Conservation (phyloP, 768 basidiomycete species). For the Cubamyces sp. region DNA sequence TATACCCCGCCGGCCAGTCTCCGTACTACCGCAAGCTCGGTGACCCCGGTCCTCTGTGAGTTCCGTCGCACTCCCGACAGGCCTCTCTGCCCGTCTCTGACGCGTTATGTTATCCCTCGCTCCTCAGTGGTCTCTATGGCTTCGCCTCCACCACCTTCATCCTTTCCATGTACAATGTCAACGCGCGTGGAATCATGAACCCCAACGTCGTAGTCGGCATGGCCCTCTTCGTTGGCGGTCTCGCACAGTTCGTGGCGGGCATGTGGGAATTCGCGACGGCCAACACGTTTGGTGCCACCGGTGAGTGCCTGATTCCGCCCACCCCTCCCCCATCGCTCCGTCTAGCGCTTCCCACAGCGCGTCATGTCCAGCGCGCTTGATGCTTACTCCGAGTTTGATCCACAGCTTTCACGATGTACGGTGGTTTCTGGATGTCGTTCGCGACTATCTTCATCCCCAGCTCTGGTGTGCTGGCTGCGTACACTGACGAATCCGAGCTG, state of each 20-base stretch:
- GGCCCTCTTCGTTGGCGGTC: constrained; percentile 84
- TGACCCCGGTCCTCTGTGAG: constrained; percentile 65
- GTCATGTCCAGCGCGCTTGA: background rate
- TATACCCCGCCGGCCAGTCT: constrained; percentile 12
- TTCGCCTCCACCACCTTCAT: constrained; percentile 87
- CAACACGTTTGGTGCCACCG: constrained; percentile 73
- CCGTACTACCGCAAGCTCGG: constrained; percentile 41
- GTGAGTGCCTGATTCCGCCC: constrained; percentile 44
- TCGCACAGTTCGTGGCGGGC: constrained; percentile 84
- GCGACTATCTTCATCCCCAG: constrained; percentile 73
- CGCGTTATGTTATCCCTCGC: constrained; percentile 7
- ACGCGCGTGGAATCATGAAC: constrained; percentile 51
- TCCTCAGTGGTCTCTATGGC: constrained; percentile 69
- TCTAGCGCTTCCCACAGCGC: background rate
- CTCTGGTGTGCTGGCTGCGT: constrained; percentile 63
- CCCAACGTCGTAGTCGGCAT: constrained; percentile 85
- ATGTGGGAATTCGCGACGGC: constrained; percentile 71
- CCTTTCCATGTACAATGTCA: constrained; percentile 72
- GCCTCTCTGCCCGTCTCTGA: constrained; percentile 4
- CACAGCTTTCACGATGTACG: constrained; percentile 79
- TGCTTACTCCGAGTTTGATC: constrained; percentile 5
- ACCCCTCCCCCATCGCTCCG: background rate
- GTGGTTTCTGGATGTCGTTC: constrained; percentile 89
- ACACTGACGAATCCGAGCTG: constrained; percentile 45
- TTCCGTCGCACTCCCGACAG: constrained; percentile 11